Evolutionary conservation across 306 rosid species (phyloP), one percentile per base, ranked within the genome.

Genomic region (Lathyrus tuberosus): DNA sequence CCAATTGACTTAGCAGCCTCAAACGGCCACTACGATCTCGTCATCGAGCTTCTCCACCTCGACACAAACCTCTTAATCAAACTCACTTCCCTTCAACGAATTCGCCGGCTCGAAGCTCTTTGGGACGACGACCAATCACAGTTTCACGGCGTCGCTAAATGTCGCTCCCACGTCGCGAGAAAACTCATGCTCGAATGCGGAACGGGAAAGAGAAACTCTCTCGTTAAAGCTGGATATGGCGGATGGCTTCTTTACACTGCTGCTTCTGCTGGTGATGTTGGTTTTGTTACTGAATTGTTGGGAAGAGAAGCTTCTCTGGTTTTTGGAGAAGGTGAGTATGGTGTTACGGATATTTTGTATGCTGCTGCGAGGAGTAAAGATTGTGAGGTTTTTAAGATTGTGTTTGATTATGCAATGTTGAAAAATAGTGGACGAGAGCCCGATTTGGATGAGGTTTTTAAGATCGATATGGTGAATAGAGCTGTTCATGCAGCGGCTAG

Each of bases 221-320:
- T 93, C 26, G 52, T 90, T 68, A 79, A 95, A 16, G 96, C 97
- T n/a, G 97, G 98, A 41, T 93, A 90, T 46, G 97, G 97, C 1
- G 98, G 98, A 0, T 93, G 98, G 98, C 96, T 93, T 35, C 88
- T 93, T 10, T 93, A 93, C 82, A 90, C 97, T 2, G 98, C 98
- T 13, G 98, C 98, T 8, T 90, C 96, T 0, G 90, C 97, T 2
- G 98, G 97, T 15, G 97, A 93, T 53, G 62, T 85, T 51, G 90
- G 8, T 7, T 93, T 93, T 60, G 91, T 85, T 10, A 41, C 11
- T 40, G 90, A 86, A 8, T 65, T 93, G 78, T 44, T 93, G n/a
- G 72, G 28, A 17, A 86, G 83, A 70, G 84, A 88, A 69, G 89
- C 84, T 40, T 75, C 76, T 35, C 80, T 93, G 11, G 96, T 88